These are phyloP conservation scores for Chalara sp. DNA, from an alignment of 2,329 filamentous ascomycete genomes.

Conservation along the genomic window DNA sequence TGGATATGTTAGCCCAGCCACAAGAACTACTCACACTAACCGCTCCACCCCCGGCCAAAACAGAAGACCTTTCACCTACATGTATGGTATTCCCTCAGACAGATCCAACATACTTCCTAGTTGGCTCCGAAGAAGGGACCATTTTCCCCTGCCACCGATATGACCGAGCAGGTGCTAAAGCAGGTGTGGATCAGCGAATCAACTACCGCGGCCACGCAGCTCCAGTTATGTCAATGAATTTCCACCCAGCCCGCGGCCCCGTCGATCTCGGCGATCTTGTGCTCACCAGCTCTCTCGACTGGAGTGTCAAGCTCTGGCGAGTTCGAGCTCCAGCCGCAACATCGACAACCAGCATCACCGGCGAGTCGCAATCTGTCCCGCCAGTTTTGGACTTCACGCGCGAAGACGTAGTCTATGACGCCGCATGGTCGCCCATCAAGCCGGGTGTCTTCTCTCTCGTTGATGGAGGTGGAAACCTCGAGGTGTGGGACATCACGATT, in stretches of 20 bases:
- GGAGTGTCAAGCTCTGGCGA: slow-evolving; percentile 97
- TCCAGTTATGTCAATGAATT: slow-evolving; percentile 92
- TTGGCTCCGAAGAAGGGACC: slow-evolving; percentile 91
- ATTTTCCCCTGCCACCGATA: slow-evolving; percentile 97
- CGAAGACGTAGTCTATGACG: slow-evolving; percentile 96
- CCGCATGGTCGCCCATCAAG: slow-evolving; percentile 88
- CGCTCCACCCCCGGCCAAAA: slow-evolving; percentile 78
- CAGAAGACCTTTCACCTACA: slow-evolving; percentile 90
- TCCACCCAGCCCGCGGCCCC: slow-evolving; percentile 86
- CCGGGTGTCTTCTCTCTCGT: slow-evolving; percentile 93
- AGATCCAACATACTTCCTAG: slow-evolving; percentile 95
- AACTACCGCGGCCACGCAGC: slow-evolving; percentile 87
- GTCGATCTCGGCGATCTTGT: slow-evolving; percentile 93
- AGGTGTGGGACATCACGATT: slow-evolving; percentile 90
- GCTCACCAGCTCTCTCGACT: slow-evolving; percentile 87
- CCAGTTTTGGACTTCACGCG: slow-evolving; percentile 86
- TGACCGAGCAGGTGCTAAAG: slow-evolving; percentile 93
- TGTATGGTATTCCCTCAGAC: slow-evolving; percentile 92
- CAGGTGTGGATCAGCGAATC: slow-evolving; percentile 83
- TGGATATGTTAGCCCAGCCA: slow-evolving; percentile 95
- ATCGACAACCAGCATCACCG: slow-evolving; percentile 44
- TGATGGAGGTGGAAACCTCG: slow-evolving; percentile 84
- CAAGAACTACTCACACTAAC: slow-evolving; percentile 88
- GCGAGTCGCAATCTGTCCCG: slow-evolving; percentile 45
- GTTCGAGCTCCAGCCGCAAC: slow-evolving; percentile 74